phyloP scores from a whole-genome alignment of 1,284 basidiomycete genomes.

The Paramarasmius palmivorus region DNA sequence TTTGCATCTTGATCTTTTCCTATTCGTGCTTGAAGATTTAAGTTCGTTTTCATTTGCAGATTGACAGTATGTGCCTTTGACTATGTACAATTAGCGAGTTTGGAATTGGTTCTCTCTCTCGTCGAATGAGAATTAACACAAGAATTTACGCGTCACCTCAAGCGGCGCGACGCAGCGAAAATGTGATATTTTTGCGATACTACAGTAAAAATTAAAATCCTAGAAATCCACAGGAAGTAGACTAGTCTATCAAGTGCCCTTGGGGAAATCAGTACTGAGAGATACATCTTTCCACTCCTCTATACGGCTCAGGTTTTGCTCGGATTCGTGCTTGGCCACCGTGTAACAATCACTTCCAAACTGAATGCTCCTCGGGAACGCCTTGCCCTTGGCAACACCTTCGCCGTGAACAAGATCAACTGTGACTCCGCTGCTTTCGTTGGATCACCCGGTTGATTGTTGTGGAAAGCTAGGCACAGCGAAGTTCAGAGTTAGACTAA shows the following conservation, averaged over 20 bases:
- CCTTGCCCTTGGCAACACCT: constrained; percentile 24
- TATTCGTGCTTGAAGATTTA: too few species aligned
- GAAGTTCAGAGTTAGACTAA: not conserved
- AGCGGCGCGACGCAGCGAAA: too few species aligned
- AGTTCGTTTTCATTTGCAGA: too few species aligned
- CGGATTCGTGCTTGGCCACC: constrained; percentile 18
- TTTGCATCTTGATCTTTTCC: too few species aligned
- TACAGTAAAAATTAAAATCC: too few species aligned
- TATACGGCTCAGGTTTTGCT: constrained; percentile 18
- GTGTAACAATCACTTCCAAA: constrained; percentile 29
- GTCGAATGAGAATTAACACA: too few species aligned
- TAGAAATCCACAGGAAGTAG: too few species aligned
- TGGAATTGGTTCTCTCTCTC: too few species aligned
- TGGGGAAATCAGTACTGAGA: constrained; percentile 17
- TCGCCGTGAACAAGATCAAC: constrained; percentile 31
- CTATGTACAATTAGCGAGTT: too few species aligned
- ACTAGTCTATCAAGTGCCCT: not conserved
- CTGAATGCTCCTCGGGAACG: constrained; percentile 21
- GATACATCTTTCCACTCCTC: constrained; percentile 29
- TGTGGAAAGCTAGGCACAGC: constrained; percentile 20
- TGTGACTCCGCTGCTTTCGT: constrained; percentile 28
- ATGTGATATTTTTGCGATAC: too few species aligned
- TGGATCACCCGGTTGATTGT: constrained; percentile 34
- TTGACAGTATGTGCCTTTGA: too few species aligned
- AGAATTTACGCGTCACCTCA: too few species aligned